These are phyloP conservation scores for Lonicera japonica DNA, from an alignment of 129 eudicot species.

Conservation along the genomic window DNA sequence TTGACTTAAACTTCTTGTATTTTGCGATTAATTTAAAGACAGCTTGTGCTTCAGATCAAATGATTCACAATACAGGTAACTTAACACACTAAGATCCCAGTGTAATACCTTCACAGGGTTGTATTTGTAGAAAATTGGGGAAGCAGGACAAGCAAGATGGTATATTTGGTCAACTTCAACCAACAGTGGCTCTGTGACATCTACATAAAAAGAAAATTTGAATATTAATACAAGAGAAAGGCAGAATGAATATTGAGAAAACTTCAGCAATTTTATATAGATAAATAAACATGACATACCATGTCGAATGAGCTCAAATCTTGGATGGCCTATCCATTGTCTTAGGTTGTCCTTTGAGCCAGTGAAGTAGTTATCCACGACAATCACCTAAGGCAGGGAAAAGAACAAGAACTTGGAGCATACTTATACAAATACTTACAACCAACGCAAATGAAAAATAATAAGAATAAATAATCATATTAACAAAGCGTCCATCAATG, in stretches of 20 bases:
- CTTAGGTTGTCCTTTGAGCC: slow-evolving; percentile 81
- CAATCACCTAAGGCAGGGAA: slow-evolving; percentile 47
- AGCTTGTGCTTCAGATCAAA: background rate
- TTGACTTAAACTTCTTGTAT: too few species aligned
- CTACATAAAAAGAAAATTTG: slow-evolving; percentile 28
- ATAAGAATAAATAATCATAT: background rate
- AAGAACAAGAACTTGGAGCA: background rate
- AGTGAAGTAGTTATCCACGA: slow-evolving; percentile 80
- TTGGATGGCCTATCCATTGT: slow-evolving; percentile 88
- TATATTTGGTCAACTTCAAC: slow-evolving; percentile 80
- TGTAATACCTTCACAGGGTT: slow-evolving; percentile 76
- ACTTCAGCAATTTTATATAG: background rate
- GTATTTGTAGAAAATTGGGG: slow-evolving; percentile 71
- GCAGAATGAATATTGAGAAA: slow-evolving; percentile 1
- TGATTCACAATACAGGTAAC: background rate
- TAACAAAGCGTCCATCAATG: background rate
- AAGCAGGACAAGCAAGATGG: slow-evolving; percentile 89
- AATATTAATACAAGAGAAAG: background rate
- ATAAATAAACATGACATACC: slow-evolving; percentile 41
- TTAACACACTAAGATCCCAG: background rate
- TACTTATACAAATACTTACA: slow-evolving; percentile 9
- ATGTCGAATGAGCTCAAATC: slow-evolving; percentile 92
- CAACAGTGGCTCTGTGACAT: slow-evolving; percentile 69
- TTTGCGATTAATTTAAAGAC: too few species aligned
- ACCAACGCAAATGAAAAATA: slow-evolving; percentile 3